phyloP scores from a whole-genome alignment of 139 green algal species.

The Picochlorum sp. region DNA sequence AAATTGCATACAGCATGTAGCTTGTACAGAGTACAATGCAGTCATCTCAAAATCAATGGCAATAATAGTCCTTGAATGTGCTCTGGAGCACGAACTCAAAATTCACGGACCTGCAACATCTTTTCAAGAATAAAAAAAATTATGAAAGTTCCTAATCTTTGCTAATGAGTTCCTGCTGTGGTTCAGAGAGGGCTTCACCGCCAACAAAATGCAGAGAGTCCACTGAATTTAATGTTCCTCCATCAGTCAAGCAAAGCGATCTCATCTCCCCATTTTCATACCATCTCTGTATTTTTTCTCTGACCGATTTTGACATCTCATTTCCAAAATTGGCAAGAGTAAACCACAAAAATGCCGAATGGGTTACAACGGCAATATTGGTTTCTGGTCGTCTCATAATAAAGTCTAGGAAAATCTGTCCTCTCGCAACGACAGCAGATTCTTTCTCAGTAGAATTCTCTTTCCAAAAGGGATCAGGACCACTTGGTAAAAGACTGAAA shows the following conservation, averaged over 20 bases:
- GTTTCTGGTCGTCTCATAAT: slow-evolving; percentile 27
- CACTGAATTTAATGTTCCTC: not conserved
- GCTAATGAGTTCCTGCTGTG: not conserved
- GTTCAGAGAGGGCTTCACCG: not conserved
- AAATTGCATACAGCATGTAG: slow-evolving; percentile 70
- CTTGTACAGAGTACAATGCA: slow-evolving; percentile 79
- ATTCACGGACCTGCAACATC: too few relatives aligned
- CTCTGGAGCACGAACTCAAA: slow-evolving; percentile 7
- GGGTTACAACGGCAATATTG: slow-evolving; percentile 41
- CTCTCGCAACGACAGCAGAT: slow-evolving; percentile 19
- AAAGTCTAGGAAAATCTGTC: slow-evolving; percentile 23
- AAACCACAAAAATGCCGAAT: slow-evolving; percentile 42
- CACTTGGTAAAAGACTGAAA: slow-evolving; percentile 23
- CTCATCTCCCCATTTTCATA: slow-evolving; percentile 55
- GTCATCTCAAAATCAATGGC: slow-evolving; percentile 14
- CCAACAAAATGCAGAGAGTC: not conserved
- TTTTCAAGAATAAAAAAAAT: not conserved
- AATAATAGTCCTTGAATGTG: slow-evolving; percentile 15
- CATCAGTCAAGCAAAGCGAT: slow-evolving; percentile 32
- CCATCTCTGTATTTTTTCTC: slow-evolving; percentile 27
- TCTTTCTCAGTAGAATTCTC: slow-evolving; percentile 21
- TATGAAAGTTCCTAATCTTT: not conserved
- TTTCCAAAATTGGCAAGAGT: slow-evolving; percentile 31
- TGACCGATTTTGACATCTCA: slow-evolving; percentile 11
- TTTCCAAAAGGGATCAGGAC: slow-evolving; percentile 18